Evolutionary conservation across 148 eudicot species (phyloP).

Genomic region (Rhododendron kiyosumense): DNA sequence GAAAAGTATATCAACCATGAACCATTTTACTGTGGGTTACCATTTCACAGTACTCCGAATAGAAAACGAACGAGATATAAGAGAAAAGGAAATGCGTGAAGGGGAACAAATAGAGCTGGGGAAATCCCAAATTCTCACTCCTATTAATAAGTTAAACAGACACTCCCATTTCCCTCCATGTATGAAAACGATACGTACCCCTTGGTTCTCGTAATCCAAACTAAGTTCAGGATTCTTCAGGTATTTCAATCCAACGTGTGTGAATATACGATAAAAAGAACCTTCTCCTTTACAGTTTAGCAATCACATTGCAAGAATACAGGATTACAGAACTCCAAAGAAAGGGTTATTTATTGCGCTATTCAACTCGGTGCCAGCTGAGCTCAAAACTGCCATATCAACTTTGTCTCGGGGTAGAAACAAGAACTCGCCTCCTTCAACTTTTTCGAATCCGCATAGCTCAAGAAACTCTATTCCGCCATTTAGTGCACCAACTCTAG

Average conservation of each 20-base stretch:
- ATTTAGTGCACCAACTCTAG: slow-evolving; percentile 80
- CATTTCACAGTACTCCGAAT: not conserved
- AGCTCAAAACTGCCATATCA: slow-evolving; percentile 58
- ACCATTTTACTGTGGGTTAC: not conserved
- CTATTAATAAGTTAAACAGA: not conserved
- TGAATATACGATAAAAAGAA: not conserved
- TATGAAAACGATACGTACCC: not conserved
- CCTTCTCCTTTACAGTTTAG: not conserved
- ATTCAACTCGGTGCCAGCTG: slow-evolving; percentile 86
- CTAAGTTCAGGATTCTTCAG: not conserved
- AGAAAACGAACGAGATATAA: not conserved
- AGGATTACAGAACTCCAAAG: slow-evolving; percentile 75
- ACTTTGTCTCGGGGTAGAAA: slow-evolving; percentile 74
- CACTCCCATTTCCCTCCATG: not conserved
- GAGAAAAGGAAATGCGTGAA: not conserved
- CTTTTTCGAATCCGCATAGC: slow-evolving; percentile 85
- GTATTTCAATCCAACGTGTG: not conserved
- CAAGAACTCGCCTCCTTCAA: slow-evolving; percentile 83
- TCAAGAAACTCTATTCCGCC: slow-evolving; percentile 95
- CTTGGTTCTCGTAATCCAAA: not conserved
- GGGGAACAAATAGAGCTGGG: not conserved
- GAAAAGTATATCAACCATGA: not conserved
- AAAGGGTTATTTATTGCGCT: slow-evolving; percentile 90
- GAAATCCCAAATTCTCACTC: not conserved
- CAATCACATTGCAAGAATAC: not conserved